phyloP scores from a whole-genome alignment of 2,329 filamentous ascomycete genomes.

The Phyllosticta citrichinensis region DNA sequence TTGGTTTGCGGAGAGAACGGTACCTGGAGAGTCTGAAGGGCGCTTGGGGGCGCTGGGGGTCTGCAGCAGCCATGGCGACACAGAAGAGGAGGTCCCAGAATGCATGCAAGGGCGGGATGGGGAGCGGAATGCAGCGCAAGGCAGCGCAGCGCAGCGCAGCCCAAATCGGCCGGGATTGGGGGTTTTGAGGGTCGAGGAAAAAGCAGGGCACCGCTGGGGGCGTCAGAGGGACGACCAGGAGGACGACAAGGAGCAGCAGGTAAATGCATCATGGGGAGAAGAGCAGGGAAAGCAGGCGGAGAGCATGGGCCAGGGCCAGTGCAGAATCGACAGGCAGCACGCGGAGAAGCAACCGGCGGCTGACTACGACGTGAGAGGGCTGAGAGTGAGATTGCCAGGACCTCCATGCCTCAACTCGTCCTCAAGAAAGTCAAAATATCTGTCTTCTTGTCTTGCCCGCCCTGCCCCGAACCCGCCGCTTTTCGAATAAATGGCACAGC shows the following conservation, averaged over 20 bases:
- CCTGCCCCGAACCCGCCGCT: no score
- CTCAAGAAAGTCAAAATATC: no score
- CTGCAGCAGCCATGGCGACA: conserved; percentile 15
- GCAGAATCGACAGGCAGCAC: neutral
- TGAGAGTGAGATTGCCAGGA: neutral
- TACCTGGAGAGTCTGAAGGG: conserved; percentile 46
- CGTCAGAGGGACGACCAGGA: neutral
- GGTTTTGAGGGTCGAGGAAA: neutral
- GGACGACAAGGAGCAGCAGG: neutral
- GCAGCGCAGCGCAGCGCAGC: neutral
- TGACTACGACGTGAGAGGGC: neutral
- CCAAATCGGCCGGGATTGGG: neutral
- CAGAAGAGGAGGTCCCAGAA: conserved; percentile 4
- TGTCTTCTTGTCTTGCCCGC: no score
- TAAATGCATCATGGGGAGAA: neutral
- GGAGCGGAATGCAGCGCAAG: neutral
- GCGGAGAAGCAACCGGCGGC: neutral
- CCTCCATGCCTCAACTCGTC: no score
- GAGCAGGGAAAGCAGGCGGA: neutral
- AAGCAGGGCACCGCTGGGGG: neutral
- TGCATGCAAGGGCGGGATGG: neutral
- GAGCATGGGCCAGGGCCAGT: no score
- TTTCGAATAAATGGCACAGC: no score
- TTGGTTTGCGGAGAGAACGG: conserved; percentile 43
- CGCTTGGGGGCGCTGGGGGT: conserved; percentile 16